Evolutionary conservation across 1,284 basidiomycete genomes (phyloP), one percentile per base, ranked within the genome.

Genomic region (Sporisorium graminicola): DNA sequence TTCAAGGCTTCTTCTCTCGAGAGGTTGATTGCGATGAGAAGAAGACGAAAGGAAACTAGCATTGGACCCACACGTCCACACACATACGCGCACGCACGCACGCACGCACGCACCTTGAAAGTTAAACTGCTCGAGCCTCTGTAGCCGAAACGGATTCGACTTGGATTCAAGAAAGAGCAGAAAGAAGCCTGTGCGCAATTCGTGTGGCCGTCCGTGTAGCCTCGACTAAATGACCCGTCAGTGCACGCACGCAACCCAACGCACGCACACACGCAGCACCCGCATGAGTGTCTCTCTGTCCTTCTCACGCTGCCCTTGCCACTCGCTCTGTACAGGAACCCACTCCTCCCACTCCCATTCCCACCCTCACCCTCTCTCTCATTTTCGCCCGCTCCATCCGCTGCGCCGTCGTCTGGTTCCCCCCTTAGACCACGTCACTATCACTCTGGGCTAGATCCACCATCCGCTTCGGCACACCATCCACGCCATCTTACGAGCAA

Each of bases 261-360:
- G 35, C 53, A 62, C 55, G 55, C 65, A 68, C 50, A 31, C 51
- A 52, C 59, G 55, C 59, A 57, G 40, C 33, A 33, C 54, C 37
- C 24, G 14, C 40, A 16, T 16, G 14, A 13, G n/a, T n/a, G n/a
- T n/a, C n/a, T n/a, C 10, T 27, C 52, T 18, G 10, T 24, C 51
- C 20, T 37, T 33, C 33, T 35, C 31, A 22, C 51, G 24, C 22
- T 37, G 51, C 20, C 51, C 18, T 49, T 43, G 14, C 46, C 51
- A 42, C 31, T 35, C 44, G 20, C 24, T 24, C 9, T 20, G 24
- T n/a, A n/a, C n/a, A n/a, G n/a, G n/a, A n/a, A n/a, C 42, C n/a
- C 20, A 46, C 26, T 29, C 16, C 18, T 18, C 47, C 24, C 24
- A 26, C 22, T 47, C 16, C 13, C 37, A 18, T 16, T 35, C 7